Percentiles rank a stretch among this genome's conserved stretches.
phyloP scores from a whole-genome alignment of 2,329 filamentous ascomycete genomes.

The Aureobasidium mangrovei region DNA sequence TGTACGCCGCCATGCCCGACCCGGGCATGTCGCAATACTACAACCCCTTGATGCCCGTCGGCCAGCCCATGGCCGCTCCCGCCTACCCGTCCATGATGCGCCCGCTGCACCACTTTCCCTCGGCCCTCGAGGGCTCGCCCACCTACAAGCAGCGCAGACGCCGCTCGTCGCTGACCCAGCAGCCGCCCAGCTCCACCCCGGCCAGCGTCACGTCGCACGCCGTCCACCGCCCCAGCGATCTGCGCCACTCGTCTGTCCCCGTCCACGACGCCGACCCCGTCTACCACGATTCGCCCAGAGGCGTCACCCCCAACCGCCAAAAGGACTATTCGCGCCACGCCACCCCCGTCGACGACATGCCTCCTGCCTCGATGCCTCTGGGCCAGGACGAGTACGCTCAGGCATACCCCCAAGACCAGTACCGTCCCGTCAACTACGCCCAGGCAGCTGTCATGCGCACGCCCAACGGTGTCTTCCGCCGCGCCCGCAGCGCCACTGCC shows the following conservation, averaged over 20 bases:
- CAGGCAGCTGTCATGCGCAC: conserved; percentile 52
- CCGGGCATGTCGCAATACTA: conserved; percentile 67
- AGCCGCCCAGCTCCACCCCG: conserved; percentile 29
- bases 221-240: conserved; percentile 75
- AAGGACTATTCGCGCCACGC: conserved; percentile 81
- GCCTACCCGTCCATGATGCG: conserved; percentile 67
- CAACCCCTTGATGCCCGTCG: conserved; percentile 84
- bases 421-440: conserved; percentile 40
- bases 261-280: conserved; percentile 70
- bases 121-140: conserved; percentile 89
- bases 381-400: conserved; percentile 37
- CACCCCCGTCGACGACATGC: conserved; percentile 70
- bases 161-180: conserved; percentile 73
- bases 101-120: conserved; percentile 64
- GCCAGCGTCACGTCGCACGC: conserved; percentile 40
- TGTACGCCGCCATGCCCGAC: conserved; percentile 92
- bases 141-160: conserved; percentile 97
- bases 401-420: conserved; percentile 27
- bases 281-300: conserved; percentile 69
- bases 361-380: conserved; percentile 45
- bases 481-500: conserved; percentile 87
- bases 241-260: conserved; percentile 81
- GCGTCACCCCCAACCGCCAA: conserved; percentile 57
- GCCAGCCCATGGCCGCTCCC: conserved; percentile 69
- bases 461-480: conserved; percentile 67